These are phyloP conservation scores for Cercospora zeina DNA, from an alignment of 2,329 filamentous ascomycete species.

Conservation along the genomic window DNA sequence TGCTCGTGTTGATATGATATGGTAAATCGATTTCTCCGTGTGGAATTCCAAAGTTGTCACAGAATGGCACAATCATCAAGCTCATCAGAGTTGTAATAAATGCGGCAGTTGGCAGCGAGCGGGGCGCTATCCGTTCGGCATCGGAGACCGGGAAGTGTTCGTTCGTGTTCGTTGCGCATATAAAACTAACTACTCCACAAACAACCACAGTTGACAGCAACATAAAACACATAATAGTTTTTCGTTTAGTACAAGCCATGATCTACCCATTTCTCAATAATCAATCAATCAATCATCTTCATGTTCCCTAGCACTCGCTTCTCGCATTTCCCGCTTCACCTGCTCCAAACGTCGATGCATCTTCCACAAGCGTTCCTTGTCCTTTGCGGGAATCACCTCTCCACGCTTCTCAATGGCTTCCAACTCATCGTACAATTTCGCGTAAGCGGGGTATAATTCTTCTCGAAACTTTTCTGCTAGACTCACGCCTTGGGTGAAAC, in stretches of 20 bases:
- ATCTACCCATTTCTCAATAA: background rate
- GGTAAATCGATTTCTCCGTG: background rate
- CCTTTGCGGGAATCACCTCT: conserved; percentile 40
- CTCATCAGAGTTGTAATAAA: background rate
- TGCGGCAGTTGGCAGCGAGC: background rate
- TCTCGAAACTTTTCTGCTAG: conserved; percentile 55
- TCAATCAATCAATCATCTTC: conserved; percentile 5
- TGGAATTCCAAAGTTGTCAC: background rate
- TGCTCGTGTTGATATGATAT: too few species aligned
- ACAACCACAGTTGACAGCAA: conserved; percentile 8
- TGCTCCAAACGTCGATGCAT: conserved; percentile 57
- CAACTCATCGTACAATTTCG: conserved; percentile 54
- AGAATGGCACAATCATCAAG: conserved; percentile 13
- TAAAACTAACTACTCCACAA: background rate
- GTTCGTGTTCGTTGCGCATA: too few species aligned
- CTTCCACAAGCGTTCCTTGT: conserved; percentile 55
- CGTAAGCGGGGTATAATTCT: conserved; percentile 59
- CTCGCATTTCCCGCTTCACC: conserved; percentile 59
- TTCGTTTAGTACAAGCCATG: background rate
- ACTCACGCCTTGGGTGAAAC: conserved; percentile 46
- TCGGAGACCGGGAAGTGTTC: conserved; percentile 11
- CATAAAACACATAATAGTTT: background rate
- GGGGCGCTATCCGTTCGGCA: conserved; percentile 6
- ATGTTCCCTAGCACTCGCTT: conserved; percentile 37
- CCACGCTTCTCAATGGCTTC: conserved; percentile 40